Percentiles rank a stretch among this genome's conserved stretches.
These are phyloP conservation scores for Calonectria pteridis DNA, from an alignment of 2,329 filamentous ascomycete genomes.

Conservation along the genomic window DNA sequence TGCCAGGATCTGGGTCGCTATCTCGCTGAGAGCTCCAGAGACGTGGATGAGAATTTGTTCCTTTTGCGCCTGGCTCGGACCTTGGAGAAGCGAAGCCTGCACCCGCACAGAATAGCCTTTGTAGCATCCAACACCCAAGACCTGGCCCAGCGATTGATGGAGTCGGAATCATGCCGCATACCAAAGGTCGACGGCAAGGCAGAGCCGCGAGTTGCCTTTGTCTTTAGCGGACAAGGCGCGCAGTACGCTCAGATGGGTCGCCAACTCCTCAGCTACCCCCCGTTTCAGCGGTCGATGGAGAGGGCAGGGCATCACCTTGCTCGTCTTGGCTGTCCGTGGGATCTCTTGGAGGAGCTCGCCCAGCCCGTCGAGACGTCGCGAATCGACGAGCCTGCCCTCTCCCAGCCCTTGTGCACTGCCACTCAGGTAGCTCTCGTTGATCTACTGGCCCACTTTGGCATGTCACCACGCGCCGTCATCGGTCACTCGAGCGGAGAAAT, in stretches of 20 bases:
- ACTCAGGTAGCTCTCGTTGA: neutral
- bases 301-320: neutral
- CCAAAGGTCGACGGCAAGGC: neutral
- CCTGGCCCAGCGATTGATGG: neutral
- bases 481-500: neutral
- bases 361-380: neutral
- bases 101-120: neutral
- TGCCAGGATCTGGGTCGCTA: neutral
- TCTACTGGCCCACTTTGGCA: neutral
- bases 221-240: neutral
- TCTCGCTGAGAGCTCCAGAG: neutral
- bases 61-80: neutral
- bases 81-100: neutral
- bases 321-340: neutral
- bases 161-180: neutral
- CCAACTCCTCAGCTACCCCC: neutral
- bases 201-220: neutral
- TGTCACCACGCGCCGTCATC: neutral
- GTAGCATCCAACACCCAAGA: neutral
- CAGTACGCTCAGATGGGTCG: neutral
- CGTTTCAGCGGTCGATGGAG: neutral
- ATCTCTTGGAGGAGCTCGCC: neutral
- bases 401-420: neutral
- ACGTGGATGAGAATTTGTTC: neutral
- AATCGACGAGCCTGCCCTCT: neutral